These are phyloP conservation scores for Aspergillus sclerotioniger DNA, from an alignment of 495 filamentous ascomycete species.

Conservation along the genomic window DNA sequence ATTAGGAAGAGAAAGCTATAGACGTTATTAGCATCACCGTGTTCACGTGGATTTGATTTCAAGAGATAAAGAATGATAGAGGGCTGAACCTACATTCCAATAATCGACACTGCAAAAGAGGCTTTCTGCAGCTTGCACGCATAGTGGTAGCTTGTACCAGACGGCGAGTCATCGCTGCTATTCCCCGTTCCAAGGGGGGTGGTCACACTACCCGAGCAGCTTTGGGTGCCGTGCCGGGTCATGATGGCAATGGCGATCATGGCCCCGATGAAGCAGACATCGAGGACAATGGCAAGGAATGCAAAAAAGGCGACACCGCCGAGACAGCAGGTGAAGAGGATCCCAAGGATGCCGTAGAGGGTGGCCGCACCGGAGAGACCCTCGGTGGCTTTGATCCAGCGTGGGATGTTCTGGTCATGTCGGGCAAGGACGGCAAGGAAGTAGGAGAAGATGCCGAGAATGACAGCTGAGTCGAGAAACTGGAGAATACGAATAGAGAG, in stretches of 20 bases:
- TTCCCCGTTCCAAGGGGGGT: conserved; percentile 67
- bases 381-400: conserved; percentile 71
- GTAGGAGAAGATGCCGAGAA: conserved; percentile 78
- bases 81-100: conserved; percentile 64
- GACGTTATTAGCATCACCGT: conserved; percentile 1
- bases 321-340: conserved; percentile 73
- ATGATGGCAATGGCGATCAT: conserved; percentile 77
- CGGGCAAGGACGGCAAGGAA: conserved; percentile 50
- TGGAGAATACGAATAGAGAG: conserved; percentile 66
- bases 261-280: conserved; percentile 75
- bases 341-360: conserved; percentile 68
- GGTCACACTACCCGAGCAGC: conserved; percentile 60
- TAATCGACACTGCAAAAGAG: conserved; percentile 71
- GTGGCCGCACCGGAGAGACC: conserved; percentile 74
- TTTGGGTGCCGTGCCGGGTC: conserved; percentile 60
- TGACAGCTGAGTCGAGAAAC: conserved; percentile 66
- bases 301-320: conserved; percentile 75
- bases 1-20: conserved; percentile 64
- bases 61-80: neutral
- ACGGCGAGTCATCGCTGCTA: conserved; percentile 38
- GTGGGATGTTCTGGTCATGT: conserved; percentile 57
- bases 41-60: neutral
- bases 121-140: conserved; percentile 72
- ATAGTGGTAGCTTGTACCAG: conserved; percentile 42
- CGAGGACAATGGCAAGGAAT: conserved; percentile 68